Evolutionary conservation across 306 rosid species (phyloP).

Genomic region (Vigna radiata): DNA sequence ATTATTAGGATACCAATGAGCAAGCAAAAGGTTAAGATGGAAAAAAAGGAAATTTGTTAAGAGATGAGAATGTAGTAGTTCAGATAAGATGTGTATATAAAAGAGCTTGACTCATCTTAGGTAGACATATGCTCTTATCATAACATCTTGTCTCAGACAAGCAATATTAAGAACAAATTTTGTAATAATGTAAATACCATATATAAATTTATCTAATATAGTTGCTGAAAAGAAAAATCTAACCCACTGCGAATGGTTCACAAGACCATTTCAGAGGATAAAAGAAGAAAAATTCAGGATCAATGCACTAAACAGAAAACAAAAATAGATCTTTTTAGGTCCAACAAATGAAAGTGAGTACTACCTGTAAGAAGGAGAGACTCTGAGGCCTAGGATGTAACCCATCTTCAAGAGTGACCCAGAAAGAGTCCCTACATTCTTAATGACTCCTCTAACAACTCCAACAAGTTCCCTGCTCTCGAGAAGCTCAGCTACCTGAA

Average conservation of each 20-base stretch:
- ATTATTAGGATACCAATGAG: no score
- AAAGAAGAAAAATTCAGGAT: background rate
- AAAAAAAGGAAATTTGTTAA: no score
- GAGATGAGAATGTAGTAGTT: no score
- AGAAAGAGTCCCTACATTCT: slow-evolving; percentile 15
- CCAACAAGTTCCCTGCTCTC: slow-evolving; percentile 19
- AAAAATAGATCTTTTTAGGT: background rate
- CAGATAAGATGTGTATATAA: no score
- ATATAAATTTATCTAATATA: no score
- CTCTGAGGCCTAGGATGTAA: slow-evolving; percentile 31
- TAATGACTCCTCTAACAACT: slow-evolving; percentile 8
- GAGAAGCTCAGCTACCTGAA: slow-evolving; percentile 27
- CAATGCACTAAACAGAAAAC: background rate
- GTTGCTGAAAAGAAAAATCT: no score
- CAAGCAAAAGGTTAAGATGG: no score
- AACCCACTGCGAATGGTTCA: background rate
- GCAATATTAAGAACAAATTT: no score
- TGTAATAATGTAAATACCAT: no score
- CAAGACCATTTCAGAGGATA: background rate
- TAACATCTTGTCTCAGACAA: no score
- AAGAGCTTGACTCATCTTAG: no score
- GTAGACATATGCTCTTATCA: no score
- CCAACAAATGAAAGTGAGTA: slow-evolving; percentile 13
- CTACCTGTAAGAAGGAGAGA: slow-evolving; percentile 25
- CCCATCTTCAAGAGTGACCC: slow-evolving; percentile 32